Evolutionary conservation across 2,329 filamentous ascomycete genomes (phyloP).

Genomic region (Penicillium sp.): DNA sequence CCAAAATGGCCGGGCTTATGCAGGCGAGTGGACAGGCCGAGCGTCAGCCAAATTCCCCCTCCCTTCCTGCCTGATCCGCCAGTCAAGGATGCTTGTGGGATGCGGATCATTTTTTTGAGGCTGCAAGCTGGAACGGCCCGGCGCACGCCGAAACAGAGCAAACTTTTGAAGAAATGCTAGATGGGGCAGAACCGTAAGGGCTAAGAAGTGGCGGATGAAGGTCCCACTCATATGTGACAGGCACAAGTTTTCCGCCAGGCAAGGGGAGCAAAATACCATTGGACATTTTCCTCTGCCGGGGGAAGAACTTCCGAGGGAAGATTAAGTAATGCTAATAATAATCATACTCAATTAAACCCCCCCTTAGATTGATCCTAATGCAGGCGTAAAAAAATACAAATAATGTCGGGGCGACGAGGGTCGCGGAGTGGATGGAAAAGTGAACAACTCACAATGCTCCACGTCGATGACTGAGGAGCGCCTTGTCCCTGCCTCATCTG

Average conservation of each 20-base stretch:
- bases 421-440: slow-evolving; percentile 23
- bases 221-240: slow-evolving; percentile 5
- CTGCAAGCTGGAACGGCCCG: slow-evolving; percentile 53
- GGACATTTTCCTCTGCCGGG: slow-evolving; percentile 6
- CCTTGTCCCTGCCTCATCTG: slow-evolving; percentile 20
- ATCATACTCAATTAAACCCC: slow-evolving; percentile 28
- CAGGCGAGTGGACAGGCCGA: slow-evolving; percentile 38
- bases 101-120: slow-evolving; percentile 48
- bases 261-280: slow-evolving; percentile 6
- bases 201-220: slow-evolving; percentile 9
- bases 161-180: slow-evolving; percentile 44
- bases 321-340: slow-evolving; percentile 15
- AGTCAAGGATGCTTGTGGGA: slow-evolving; percentile 36
- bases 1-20: slow-evolving; percentile 36
- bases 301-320: not conserved
- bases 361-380: no score
- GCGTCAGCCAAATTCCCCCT: slow-evolving; percentile 38
- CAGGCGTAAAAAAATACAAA: not conserved
- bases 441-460: slow-evolving; percentile 36
- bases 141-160: slow-evolving; percentile 46
- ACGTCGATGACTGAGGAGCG: slow-evolving; percentile 19
- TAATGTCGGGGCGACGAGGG: slow-evolving; percentile 17
- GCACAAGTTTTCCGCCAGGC: slow-evolving; percentile 2
- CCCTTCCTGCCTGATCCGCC: slow-evolving; percentile 34
- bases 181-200: slow-evolving; percentile 24